Evolutionary conservation across 148 eudicot species (phyloP).

Genomic region (Polygonum aviculare): DNA sequence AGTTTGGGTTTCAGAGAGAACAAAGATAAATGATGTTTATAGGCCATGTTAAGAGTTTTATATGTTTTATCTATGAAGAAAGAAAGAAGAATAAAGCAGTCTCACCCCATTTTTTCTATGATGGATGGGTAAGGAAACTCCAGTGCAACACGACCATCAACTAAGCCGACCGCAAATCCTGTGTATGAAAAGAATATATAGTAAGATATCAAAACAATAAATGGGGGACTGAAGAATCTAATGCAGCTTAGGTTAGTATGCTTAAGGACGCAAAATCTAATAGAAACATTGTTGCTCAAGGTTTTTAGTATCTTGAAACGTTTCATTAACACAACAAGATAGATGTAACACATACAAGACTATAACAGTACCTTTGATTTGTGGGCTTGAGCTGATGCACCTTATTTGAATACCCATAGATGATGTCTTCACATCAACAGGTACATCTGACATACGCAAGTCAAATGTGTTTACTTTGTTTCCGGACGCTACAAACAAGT

Average conservation of each 20-base stretch:
- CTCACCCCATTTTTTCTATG: slow-evolving; percentile 45
- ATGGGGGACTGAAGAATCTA: slow-evolving; percentile 1
- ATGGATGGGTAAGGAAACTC: slow-evolving; percentile 38
- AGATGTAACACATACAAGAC: not conserved
- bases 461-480: slow-evolving; percentile 56
- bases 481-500: slow-evolving; percentile 54
- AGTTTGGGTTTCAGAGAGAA: not conserved
- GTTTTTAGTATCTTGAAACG: not conserved
- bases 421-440: slow-evolving; percentile 28
- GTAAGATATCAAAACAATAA: not conserved
- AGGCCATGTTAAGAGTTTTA: not conserved
- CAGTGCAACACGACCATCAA: slow-evolving; percentile 75
- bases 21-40: not conserved
- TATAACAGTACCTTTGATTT: slow-evolving; percentile 42
- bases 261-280: not conserved
- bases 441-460: slow-evolving; percentile 42
- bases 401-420: slow-evolving; percentile 38
- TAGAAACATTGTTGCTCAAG: not conserved
- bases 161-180: slow-evolving; percentile 87
- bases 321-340: not conserved
- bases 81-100: not conserved
- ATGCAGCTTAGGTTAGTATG: not conserved
- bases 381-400: slow-evolving; percentile 57
- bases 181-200: not conserved
- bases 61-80: not conserved